These are phyloP conservation scores for Fusarium sp. DNA, from an alignment of 2,329 filamentous ascomycete species.

Conservation along the genomic window DNA sequence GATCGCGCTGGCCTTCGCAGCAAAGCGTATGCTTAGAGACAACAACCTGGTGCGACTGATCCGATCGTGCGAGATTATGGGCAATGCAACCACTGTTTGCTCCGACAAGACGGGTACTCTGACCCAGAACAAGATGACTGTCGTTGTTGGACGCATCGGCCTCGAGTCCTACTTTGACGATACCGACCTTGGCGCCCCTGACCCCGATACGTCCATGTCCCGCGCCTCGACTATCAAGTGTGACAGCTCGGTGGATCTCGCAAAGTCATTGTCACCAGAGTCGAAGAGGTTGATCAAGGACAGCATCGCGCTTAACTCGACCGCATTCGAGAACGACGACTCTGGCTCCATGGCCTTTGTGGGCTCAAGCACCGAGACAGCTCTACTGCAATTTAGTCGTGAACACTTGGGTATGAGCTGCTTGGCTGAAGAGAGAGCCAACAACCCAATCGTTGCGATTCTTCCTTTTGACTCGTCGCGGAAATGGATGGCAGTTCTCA, in stretches of 20 bases:
- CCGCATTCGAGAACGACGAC: conserved; percentile 64
- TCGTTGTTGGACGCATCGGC: conserved; percentile 68
- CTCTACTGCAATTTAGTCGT: conserved; percentile 62
- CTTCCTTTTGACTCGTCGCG: conserved; percentile 66
- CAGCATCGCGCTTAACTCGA: conserved; percentile 62
- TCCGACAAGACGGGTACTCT: conserved; percentile 76
- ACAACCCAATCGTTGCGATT: conserved; percentile 60
- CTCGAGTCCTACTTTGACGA: conserved; percentile 53
- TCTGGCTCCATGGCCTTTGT: conserved; percentile 56
- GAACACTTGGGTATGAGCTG: conserved; percentile 62
- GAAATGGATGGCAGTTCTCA: conserved; percentile 69
- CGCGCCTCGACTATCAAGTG: conserved; percentile 39
- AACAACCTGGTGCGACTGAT: conserved; percentile 72
- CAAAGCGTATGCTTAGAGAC: conserved; percentile 72
- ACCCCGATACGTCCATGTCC: conserved; percentile 36
- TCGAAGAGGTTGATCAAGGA: conserved; percentile 54
- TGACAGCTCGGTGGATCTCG: conserved; percentile 47
- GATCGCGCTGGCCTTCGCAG: conserved; percentile 71
- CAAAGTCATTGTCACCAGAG: conserved; percentile 49
- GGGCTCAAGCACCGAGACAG: conserved; percentile 68
- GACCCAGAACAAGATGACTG: conserved; percentile 73
- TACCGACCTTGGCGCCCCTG: conserved; percentile 40
- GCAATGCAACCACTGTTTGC: conserved; percentile 72
- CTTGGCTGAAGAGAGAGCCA: conserved; percentile 60
- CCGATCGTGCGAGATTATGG: conserved; percentile 73